These are phyloP conservation scores for Populus davidiana DNA, from an alignment of 345 rosid genomes.

Conservation along the genomic window DNA sequence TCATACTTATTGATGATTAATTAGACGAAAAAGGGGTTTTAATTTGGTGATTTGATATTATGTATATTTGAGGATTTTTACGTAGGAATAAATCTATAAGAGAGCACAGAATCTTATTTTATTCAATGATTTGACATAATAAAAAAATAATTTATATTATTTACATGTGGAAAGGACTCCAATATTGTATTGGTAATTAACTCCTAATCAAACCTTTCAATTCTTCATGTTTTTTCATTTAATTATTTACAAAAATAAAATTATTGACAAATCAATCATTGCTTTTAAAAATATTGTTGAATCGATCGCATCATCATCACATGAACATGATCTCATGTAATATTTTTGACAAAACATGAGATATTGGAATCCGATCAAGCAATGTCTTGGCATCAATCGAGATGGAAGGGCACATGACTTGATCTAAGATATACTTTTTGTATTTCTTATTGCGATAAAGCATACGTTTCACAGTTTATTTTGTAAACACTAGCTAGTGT, in stretches of 20 bases:
- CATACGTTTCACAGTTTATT: not conserved
- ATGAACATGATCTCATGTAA: constrained; percentile 15
- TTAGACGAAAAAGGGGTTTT: too few species aligned
- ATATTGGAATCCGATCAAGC: constrained; percentile 4
- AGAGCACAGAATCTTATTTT: too few species aligned
- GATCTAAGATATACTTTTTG: not conserved
- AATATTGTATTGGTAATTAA: too few species aligned
- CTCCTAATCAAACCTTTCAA: not conserved
- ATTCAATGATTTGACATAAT: too few species aligned
- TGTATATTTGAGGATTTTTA: too few species aligned
- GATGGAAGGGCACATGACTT: constrained; percentile 22
- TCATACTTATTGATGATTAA: too few species aligned
- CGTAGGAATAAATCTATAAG: too few species aligned
- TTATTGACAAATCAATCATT: not conserved
- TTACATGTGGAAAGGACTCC: too few species aligned
- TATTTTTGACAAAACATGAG: not conserved
- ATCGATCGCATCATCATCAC: constrained; percentile 18
- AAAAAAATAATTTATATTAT: too few species aligned
- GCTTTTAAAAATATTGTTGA: not conserved
- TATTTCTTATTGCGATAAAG: not conserved
- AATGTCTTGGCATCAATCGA: not conserved
- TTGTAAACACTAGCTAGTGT: not conserved
- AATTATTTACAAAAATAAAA: too few species aligned
- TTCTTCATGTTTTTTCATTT: not conserved
- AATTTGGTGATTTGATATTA: too few species aligned